phyloP scores from a whole-genome alignment of 495 filamentous ascomycete genomes.

The Hyaloscypha bicolor region DNA sequence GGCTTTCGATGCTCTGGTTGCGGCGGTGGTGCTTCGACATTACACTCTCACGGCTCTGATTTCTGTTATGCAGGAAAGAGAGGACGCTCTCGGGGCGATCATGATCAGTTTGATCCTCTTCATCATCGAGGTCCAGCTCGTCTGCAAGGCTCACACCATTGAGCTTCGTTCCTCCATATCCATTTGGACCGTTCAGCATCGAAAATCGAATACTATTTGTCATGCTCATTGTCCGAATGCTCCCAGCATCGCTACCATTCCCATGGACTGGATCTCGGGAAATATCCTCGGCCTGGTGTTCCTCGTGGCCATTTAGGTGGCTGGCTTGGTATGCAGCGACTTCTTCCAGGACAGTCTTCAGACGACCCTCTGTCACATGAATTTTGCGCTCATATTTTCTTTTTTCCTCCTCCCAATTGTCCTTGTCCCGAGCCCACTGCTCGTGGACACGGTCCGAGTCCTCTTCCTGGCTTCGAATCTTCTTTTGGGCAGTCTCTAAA shows the following conservation, averaged over 20 bases:
- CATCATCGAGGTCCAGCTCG: constrained; percentile 83
- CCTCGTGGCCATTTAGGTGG: constrained; percentile 44
- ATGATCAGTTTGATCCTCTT: constrained; percentile 57
- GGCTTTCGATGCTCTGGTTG: constrained; percentile 54
- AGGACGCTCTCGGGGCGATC: constrained; percentile 57
- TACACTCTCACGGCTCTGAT: constrained; percentile 47
- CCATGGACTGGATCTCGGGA: constrained; percentile 35
- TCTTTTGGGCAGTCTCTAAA: constrained; percentile 78
- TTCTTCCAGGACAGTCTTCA: constrained; percentile 83
- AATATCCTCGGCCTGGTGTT: constrained; percentile 55
- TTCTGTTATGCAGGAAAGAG: constrained; percentile 43
- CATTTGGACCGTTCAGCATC: constrained; percentile 51
- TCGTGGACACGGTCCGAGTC: constrained; percentile 74
- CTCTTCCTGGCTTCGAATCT: constrained; percentile 78
- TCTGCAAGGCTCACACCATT: constrained; percentile 82
- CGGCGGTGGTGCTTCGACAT: constrained; percentile 44
- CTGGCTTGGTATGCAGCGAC: constrained; percentile 73
- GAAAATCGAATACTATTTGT: constrained; percentile 77
- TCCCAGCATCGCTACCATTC: constrained; percentile 72
- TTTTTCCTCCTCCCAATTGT: constrained; percentile 79
- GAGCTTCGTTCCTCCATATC: constrained; percentile 51
- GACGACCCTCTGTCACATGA: constrained; percentile 82
- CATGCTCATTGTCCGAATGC: constrained; percentile 75
- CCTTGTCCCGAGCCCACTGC: constrained; percentile 79
- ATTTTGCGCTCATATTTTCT: constrained; percentile 79